Evolutionary conservation across 768 basidiomycete genomes (phyloP), one percentile per base, ranked within the genome.

Genomic region (Leccinellum albellum): DNA sequence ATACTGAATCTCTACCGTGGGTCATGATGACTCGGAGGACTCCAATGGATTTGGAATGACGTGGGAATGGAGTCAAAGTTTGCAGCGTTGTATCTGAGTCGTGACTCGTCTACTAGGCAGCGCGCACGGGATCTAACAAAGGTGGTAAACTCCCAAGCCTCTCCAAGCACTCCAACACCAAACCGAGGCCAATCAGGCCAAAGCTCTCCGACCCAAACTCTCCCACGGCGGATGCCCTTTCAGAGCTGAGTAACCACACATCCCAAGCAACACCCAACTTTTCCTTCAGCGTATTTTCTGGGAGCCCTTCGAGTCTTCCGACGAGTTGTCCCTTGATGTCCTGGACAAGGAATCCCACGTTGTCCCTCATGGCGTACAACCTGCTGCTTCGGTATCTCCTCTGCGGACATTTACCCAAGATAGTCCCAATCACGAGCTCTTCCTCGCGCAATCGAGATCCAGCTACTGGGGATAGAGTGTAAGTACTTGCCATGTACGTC

Each of bases 341-440:
- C 5, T 71, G 69, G 23, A 85, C 82, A 31, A 90, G 76, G 20
- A 74, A 75, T 13, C 66, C 69, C 5, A 81, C 69, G 58, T 89
- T 86, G 13, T 82, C 71, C 35, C 76, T 76, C 87, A 91, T 88
- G 12, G 84, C 77, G 52, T 84, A 77, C 54, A 80, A 78, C 26
- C 87, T 77, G 59, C 82, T 81, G 28, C 68, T 78, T 56, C 88
- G 75, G 78, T 80, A 86, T 32, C 84, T 73, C 56, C 77, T 78
- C 60, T 90, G 83, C 1, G 81, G 72, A 64, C 86, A 89, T 57
- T 84, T 84, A 2, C 83, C 87, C 46, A 90, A 71, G 55, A 93
- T 93, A 0, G 86, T 84, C 20, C 89, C 89, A 29, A 85, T 71
- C 1, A 90, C 85, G 23, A 91, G 77, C 63, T 93, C 91, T 50